phyloP scores from a whole-genome alignment of 2,329 filamentous ascomycete genomes.

The Elsinoe fawcettii region DNA sequence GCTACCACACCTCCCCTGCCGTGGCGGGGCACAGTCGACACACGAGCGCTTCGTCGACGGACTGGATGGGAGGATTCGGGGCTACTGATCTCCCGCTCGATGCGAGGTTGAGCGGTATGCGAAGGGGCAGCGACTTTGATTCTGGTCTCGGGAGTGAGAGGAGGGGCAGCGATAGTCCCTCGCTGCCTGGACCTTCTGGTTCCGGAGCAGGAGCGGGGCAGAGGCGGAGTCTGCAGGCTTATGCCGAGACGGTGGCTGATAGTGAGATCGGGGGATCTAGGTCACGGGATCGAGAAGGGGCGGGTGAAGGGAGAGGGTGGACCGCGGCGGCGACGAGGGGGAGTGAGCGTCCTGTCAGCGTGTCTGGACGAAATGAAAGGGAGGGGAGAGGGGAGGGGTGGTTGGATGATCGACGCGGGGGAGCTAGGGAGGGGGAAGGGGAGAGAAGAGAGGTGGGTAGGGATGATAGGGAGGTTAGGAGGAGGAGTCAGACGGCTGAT shows the following conservation, averaged over 20 bases:
- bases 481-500: background rate
- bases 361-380: no score
- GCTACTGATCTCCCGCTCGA: background rate
- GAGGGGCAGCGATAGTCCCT: background rate
- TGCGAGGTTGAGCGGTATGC: background rate
- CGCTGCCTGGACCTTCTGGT: background rate
- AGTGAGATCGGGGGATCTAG: background rate
- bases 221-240: background rate
- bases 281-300: background rate
- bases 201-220: background rate
- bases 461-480: background rate
- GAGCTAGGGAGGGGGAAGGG: background rate
- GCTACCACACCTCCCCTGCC: background rate
- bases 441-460: background rate
- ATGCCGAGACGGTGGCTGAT: conserved; percentile 3
- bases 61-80: background rate
- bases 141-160: background rate
- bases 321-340: background rate
- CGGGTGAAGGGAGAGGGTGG: background rate
- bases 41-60: background rate
- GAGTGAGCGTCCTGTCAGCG: background rate
- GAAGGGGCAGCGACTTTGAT: background rate
- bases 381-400: background rate
- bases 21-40: background rate
- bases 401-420: background rate